Conservation (phyloP, 768 basidiomycete genomes). For the Tubosaeta sp. region DNA sequence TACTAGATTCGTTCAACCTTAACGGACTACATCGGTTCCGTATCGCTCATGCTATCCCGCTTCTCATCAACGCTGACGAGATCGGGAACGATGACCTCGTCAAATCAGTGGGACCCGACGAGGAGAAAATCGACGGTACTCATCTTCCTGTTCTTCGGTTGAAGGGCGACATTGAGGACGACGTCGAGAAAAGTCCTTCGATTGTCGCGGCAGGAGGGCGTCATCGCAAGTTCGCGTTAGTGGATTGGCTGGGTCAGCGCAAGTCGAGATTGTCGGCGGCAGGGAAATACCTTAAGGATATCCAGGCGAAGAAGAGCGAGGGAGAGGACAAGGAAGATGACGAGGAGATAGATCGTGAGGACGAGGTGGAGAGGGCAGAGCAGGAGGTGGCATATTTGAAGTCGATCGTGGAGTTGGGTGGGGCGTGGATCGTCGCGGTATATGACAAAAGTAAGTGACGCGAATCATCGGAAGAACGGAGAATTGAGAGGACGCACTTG, state of each 20-base stretch:
- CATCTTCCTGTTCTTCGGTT: background rate
- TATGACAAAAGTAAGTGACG: background rate
- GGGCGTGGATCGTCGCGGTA: background rate
- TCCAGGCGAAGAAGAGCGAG: background rate
- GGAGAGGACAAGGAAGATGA: background rate
- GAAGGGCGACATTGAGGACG: background rate
- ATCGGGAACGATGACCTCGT: background rate
- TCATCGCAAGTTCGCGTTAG: background rate
- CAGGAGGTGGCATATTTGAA: background rate
- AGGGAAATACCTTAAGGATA: no score
- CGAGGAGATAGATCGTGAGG: background rate
- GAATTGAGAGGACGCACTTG: no score
- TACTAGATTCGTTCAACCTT: background rate
- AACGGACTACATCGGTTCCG: background rate
- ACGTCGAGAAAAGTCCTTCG: background rate
- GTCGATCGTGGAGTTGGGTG: background rate
- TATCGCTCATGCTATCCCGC: background rate
- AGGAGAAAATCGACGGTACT: background rate
- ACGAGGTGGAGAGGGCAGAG: background rate
- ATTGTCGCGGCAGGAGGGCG: background rate
- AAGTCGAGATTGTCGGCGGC: background rate
- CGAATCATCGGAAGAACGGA: no score
- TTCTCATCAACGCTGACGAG: background rate
- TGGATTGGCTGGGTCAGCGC: background rate
- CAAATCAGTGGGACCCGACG: background rate